phyloP scores from a whole-genome alignment of 2,329 filamentous ascomycete genomes.

The Calonectria crousiana region DNA sequence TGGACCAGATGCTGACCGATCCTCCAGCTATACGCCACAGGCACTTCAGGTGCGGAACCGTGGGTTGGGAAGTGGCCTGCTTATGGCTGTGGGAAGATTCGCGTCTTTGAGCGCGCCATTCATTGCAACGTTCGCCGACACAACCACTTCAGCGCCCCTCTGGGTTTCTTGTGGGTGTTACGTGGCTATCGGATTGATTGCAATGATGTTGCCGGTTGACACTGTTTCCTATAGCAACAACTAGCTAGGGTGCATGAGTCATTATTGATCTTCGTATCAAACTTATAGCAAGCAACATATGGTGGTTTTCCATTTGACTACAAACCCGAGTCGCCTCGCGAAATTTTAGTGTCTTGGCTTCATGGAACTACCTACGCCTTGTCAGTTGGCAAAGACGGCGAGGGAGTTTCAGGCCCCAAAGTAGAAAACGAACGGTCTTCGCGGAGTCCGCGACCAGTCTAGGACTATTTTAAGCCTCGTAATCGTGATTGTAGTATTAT shows the following conservation, averaged over 20 bases:
- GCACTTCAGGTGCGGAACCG: conserved; percentile 33
- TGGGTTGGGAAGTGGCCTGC: conserved; percentile 32
- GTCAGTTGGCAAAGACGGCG: background rate
- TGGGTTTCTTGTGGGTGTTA: conserved; percentile 39
- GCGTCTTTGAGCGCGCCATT: conserved; percentile 37
- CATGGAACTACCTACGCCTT: background rate
- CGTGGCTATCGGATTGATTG: conserved; percentile 32
- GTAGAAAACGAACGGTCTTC: background rate
- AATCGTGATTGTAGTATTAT: background rate
- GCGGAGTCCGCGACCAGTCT: background rate
- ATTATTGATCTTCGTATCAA: background rate
- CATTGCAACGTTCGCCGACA: conserved; percentile 39
- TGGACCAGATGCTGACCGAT: rapidly evolving
- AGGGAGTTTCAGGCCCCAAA: background rate
- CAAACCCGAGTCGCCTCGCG: background rate
- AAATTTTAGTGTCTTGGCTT: background rate
- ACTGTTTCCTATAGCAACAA: conserved; percentile 6
- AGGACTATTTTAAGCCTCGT: background rate
- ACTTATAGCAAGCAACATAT: background rate
- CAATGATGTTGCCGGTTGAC: conserved; percentile 31
- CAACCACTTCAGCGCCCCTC: conserved; percentile 35
- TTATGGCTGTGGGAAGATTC: conserved; percentile 34
- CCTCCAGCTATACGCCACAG: conserved; percentile 33
- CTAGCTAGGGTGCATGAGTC: background rate
- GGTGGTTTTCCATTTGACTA: background rate